These are phyloP conservation scores for Cantharellus anzutake DNA, from an alignment of 768 basidiomycete genomes.

Conservation along the genomic window DNA sequence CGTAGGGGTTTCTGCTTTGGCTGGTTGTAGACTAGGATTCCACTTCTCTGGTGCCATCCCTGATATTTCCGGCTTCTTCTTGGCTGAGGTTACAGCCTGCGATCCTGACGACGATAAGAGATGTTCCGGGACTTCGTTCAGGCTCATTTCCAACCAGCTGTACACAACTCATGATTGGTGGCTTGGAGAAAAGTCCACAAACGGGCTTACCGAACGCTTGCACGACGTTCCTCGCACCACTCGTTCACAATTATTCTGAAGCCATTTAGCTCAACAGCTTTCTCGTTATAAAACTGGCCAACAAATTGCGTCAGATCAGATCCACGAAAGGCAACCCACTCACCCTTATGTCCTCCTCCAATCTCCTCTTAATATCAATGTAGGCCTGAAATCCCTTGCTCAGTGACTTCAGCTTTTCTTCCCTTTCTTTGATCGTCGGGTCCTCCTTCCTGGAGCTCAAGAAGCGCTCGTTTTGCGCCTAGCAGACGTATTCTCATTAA, in stretches of 20 bases:
- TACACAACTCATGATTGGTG: too few relatives aligned
- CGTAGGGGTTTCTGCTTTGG: too few relatives aligned
- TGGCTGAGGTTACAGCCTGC: too few relatives aligned
- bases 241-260: conserved; percentile 59
- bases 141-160: too few relatives aligned
- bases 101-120: too few relatives aligned
- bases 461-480: conserved; percentile 54
- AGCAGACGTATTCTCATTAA: conserved; percentile 6
- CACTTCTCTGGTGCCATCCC: too few relatives aligned
- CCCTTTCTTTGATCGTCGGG: conserved; percentile 55
- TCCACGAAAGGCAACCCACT: conserved; percentile 5
- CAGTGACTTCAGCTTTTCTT: conserved; percentile 61
- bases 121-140: too few relatives aligned
- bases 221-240: conserved; percentile 53
- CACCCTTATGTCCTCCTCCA: conserved; percentile 79
- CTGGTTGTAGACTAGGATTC: too few relatives aligned
- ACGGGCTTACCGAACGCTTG: conserved; percentile 50
- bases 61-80: too few relatives aligned
- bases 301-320: not conserved
- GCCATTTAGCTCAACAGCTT: conserved; percentile 47
- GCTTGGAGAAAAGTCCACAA: too few relatives aligned
- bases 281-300: conserved; percentile 72
- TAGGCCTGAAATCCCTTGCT: conserved; percentile 80
- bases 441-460: conserved; percentile 63
- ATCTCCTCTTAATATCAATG: conserved; percentile 61